These are phyloP conservation scores for Cladosporium phlei DNA, from an alignment of 2,329 filamentous ascomycete species.

Conservation along the genomic window DNA sequence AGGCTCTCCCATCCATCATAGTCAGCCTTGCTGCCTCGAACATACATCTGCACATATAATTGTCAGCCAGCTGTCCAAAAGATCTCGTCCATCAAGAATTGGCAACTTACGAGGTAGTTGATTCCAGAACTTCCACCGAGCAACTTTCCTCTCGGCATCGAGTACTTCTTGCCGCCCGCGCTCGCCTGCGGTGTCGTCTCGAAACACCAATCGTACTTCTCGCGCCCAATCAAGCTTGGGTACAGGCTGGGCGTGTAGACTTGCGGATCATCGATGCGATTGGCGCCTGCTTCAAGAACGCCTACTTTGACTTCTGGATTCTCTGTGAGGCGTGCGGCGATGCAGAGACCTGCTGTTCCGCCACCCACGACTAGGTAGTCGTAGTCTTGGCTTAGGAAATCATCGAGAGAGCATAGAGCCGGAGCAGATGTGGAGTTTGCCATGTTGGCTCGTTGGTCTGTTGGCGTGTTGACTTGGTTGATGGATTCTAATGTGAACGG, in stretches of 20 bases:
- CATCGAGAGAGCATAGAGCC: constrained; percentile 26
- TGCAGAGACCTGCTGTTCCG: constrained; percentile 30
- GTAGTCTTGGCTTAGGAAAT: constrained; percentile 23
- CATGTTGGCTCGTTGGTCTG: no score
- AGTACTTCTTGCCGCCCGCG: constrained; percentile 26
- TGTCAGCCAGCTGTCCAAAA: no score
- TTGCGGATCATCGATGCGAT: constrained; percentile 25
- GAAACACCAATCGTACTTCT: constrained; percentile 34
- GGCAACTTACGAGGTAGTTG: constrained; percentile 32
- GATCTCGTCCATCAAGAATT: no score
- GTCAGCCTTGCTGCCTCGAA: constrained; percentile 30
- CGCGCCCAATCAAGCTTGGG: constrained; percentile 29
- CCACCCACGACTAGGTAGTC: constrained; percentile 31
- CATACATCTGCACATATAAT: constrained; percentile 23
- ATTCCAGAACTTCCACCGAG: constrained; percentile 38
- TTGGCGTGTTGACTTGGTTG: no score
- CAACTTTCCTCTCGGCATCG: constrained; percentile 34
- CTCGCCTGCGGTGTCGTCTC: constrained; percentile 23
- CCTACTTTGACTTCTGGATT: constrained; percentile 28
- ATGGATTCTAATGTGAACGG: no score
- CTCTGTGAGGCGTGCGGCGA: constrained; percentile 29
- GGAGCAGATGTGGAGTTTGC: no score
- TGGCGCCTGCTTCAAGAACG: constrained; percentile 32
- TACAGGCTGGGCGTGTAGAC: constrained; percentile 32
- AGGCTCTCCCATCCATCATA: constrained; percentile 35